Evolutionary conservation across 176 grass and related monocot genomes (phyloP), one percentile per base, ranked within the genome.

Genomic region (Oryza punctata): DNA sequence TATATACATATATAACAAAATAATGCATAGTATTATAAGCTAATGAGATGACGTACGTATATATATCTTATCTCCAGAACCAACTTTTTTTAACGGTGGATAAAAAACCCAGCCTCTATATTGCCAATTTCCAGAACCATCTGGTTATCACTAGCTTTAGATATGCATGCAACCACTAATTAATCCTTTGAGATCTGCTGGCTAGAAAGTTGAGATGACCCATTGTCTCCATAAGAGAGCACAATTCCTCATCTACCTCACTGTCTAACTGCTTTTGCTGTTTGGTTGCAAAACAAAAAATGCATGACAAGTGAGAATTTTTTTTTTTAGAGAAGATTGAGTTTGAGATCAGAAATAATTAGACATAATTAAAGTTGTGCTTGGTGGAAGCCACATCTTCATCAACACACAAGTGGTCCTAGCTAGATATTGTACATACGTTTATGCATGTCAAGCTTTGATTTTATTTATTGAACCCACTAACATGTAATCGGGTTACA

Each of bases 301-400:
- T 67, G 8, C 19, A 75, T 10, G 12, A 21, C 2, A 40, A 40
- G 28, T 18, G n/a, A 69, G 63, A 67, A n/a, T n/a, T n/a, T n/a
- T n/a, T n/a, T n/a, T n/a, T n/a, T n/a, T n/a, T n/a, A 21, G 37
- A 38, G 43, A 50, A 54, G 44, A 76, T 67, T 3, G 19, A 27
- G 19, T 59, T 59, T 52, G 6, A 15, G 19, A 65, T 65, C 12
- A 11, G 37, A 33, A 26, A 24, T 61, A 57, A 57, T 57, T 57
- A 45, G 32, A 16, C 44, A 68, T 30, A 35, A 35, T 35, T 35
- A 45, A 75, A 26, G 32, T 30, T 74, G 4, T 57, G 5, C 47
- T 11, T 32, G 71, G 24, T 86, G 70, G 84, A 80, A 77, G 32
- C 23, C 73, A 44, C 33, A 40, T 43, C 84, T 65, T 71, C 50